A percentile compares a stretch with the other conserved stretches of the same genome.
These are phyloP conservation scores for Eucalyptus decipiens DNA, from an alignment of 345 rosid species.

Conservation along the genomic window DNA sequence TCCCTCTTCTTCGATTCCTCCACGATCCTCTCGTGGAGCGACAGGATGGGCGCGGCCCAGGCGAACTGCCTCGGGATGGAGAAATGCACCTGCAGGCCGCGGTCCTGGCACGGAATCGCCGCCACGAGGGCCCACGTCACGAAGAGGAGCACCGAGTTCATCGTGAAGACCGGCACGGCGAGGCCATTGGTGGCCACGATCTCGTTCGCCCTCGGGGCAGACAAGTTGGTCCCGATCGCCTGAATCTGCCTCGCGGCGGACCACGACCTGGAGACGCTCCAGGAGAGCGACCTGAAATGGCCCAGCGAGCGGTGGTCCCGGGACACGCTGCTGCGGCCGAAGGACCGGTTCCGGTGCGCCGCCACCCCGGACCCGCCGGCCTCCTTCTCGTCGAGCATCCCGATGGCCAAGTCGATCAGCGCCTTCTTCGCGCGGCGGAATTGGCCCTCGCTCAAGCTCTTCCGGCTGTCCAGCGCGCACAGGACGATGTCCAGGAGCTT, in stretches of 20 bases:
- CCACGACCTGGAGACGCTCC: conserved; percentile 99
- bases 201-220: conserved; percentile 46
- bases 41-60: conserved; percentile 57
- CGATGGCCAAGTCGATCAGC: conserved; percentile 60
- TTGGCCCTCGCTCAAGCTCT: conserved; percentile 63
- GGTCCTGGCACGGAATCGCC: conserved; percentile 94
- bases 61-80: conserved; percentile 53
- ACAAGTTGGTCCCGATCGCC: conserved; percentile 56
- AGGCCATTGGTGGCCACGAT: conserved; percentile 48
- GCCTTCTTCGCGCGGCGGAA: conserved; percentile 90
- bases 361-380: conserved; percentile 23
- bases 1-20: conserved; percentile 82
- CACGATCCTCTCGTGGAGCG: conserved; percentile 57
- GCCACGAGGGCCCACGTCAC: conserved; percentile 96
- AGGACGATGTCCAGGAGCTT: conserved; percentile 29
- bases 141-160: conserved; percentile 58
- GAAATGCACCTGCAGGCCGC: conserved; percentile 76
- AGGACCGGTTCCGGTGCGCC: conserved; percentile 76
- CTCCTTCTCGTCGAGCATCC: conserved; percentile 86
- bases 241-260: conserved; percentile 89
- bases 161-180: conserved; percentile 53
- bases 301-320: conserved; percentile 22
- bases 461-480: conserved; percentile 35
- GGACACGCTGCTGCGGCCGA: conserved; percentile 35
- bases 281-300: conserved; percentile 82